Evolutionary conservation across 768 basidiomycete genomes (phyloP).

Genomic region (Brasilioporus rufonigricans): DNA sequence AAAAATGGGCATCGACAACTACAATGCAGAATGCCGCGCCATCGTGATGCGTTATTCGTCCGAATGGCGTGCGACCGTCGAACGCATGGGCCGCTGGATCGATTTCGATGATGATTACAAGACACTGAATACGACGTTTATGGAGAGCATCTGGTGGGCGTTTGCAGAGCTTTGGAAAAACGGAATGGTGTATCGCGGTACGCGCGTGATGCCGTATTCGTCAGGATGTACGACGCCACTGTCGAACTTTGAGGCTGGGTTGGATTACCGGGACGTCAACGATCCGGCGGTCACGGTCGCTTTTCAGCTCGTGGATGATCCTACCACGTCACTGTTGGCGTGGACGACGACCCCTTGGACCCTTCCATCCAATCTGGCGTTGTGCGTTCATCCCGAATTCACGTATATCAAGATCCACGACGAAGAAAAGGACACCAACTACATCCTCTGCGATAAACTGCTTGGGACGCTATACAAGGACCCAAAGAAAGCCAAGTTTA

Average conservation of each 20-base stretch:
- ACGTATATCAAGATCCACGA: conserved; percentile 98
- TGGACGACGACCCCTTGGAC: conserved; percentile 99
- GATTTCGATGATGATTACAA: conserved; percentile 99
- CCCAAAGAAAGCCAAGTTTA: conserved; percentile 94
- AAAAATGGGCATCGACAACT: conserved; percentile 93
- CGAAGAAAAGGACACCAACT: conserved; percentile 79
- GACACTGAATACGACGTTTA: conserved; percentile 88
- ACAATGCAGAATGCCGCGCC: conserved; percentile 93
- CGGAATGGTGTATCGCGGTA: conserved; percentile 87
- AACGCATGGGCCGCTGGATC: conserved; percentile 99
- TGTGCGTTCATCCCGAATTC: conserved; percentile 96
- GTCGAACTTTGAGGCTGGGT: conserved; percentile 95
- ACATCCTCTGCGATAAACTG: conserved; percentile 87
- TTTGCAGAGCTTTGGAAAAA: conserved; percentile 94
- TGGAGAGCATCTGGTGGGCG: conserved; percentile 99
- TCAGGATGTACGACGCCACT: conserved; percentile 94
- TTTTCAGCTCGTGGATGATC: conserved; percentile 93
- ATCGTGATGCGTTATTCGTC: conserved; percentile 97
- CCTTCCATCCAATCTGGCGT: conserved; percentile 88
- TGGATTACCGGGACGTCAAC: conserved; percentile 87
- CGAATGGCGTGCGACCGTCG: conserved; percentile 94
- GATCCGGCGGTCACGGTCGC: conserved; percentile 95
- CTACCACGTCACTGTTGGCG: conserved; percentile 82
- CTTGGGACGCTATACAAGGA: conserved; percentile 92
- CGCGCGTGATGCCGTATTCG: conserved; percentile 97